Conservation (phyloP, 352 stramenopile species). For the Phytophthora idaei region DNA sequence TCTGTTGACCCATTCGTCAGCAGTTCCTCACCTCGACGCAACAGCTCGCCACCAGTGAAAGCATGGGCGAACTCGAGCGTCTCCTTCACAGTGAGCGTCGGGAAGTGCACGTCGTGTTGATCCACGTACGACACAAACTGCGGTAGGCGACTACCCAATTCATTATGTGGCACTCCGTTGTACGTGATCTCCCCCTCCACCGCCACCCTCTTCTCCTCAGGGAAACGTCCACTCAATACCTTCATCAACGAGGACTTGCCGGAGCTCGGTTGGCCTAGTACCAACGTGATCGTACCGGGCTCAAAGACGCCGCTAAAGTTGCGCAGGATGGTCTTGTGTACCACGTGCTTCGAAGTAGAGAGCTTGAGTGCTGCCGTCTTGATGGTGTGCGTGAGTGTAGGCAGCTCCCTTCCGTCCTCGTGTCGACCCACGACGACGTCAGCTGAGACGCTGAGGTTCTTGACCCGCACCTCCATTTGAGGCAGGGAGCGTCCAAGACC, state of each 20-base stretch:
- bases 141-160: background rate
- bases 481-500: slow-evolving; percentile 35
- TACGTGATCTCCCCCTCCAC: background rate
- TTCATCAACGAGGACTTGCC: background rate
- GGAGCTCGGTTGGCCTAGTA: background rate
- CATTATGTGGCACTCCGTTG: background rate
- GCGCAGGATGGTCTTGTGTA: slow-evolving; percentile 42
- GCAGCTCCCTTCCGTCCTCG: slow-evolving; percentile 37
- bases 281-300: background rate
- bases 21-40: background rate
- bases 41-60: slow-evolving; percentile 9
- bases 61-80: background rate
- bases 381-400: slow-evolving; percentile 42
- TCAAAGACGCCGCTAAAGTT: slow-evolving; percentile 11
- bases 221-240: background rate
- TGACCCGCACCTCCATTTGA: slow-evolving; percentile 40
- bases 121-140: background rate
- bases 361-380: slow-evolving; percentile 29
- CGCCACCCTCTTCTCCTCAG: background rate
- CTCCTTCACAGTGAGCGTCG: background rate
- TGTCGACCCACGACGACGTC: slow-evolving; percentile 31
- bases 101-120: background rate
- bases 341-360: slow-evolving; percentile 34
- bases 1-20: background rate
- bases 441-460: slow-evolving; percentile 34